These are phyloP conservation scores for Lachancea dasiensis DNA, from an alignment of 805 yeast species.

Conservation along the genomic window DNA sequence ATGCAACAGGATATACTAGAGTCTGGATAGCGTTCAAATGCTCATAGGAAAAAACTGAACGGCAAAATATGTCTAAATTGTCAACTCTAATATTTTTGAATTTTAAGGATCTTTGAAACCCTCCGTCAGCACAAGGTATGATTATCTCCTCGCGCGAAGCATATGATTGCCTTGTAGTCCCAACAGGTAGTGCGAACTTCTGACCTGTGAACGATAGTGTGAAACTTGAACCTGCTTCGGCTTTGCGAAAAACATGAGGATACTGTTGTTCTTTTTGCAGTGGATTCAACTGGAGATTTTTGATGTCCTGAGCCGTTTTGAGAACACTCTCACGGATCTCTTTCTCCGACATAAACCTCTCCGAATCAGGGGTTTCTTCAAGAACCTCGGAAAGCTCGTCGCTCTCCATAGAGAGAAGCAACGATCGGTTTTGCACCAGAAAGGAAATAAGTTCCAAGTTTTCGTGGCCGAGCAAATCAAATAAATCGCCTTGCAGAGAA, in stretches of 20 bases:
- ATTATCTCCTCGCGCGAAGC: conserved; percentile 72
- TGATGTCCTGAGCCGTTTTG: conserved; percentile 44
- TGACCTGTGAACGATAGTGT: conserved; percentile 77
- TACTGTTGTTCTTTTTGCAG: conserved; percentile 46
- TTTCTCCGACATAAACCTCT: conserved; percentile 42
- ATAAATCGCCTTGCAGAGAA: conserved; percentile 61
- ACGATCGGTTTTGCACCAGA: conserved; percentile 17
- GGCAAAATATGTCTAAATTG: conserved; percentile 72
- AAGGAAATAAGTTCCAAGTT: conserved; percentile 70
- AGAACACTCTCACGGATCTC: conserved; percentile 50
- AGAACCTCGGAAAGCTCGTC: not conserved
- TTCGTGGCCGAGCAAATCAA: conserved; percentile 81
- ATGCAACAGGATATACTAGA: conserved; percentile 85
- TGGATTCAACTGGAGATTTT: conserved; percentile 44
- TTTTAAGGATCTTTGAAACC: conserved; percentile 35
- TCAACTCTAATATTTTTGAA: conserved; percentile 48
- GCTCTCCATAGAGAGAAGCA: conserved; percentile 3
- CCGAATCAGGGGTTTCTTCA: conserved; percentile 8
- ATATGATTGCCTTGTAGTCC: conserved; percentile 60
- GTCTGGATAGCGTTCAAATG: conserved; percentile 85
- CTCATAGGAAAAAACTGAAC: conserved; percentile 76
- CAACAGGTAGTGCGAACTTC: conserved; percentile 71
- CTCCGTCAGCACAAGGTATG: conserved; percentile 64
- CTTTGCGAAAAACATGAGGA: conserved; percentile 81
- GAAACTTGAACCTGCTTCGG: conserved; percentile 50